Percentiles rank a stretch among this genome's conserved stretches.
Evolutionary conservation across 306 rosid genomes (phyloP).

Genomic region (Lupinus albus): DNA sequence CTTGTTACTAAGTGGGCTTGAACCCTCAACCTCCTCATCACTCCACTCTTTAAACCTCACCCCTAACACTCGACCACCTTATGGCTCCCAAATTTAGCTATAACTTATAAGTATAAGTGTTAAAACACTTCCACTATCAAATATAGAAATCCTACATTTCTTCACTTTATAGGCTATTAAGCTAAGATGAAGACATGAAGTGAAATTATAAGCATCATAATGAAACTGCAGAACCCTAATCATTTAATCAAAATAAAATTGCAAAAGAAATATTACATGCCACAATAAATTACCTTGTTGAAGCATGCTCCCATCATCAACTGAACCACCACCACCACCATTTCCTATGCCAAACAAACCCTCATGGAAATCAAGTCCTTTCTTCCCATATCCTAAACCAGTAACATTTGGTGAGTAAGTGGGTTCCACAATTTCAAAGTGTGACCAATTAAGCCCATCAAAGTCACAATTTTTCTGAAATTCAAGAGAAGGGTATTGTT

Average conservation of each 20-base stretch:
- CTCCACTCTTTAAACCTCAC: too few relatives aligned
- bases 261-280: neutral
- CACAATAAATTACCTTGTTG: slow-evolving; percentile 45
- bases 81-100: neutral
- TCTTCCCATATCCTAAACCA: slow-evolving; percentile 15
- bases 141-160: slow-evolving; percentile 13
- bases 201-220: slow-evolving; percentile 1
- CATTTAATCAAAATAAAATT: slow-evolving; percentile 21
- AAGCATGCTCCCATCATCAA: slow-evolving; percentile 32
- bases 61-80: too few relatives aligned
- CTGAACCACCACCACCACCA: slow-evolving; percentile 31
- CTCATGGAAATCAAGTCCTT: slow-evolving; percentile 30
- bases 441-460: slow-evolving; percentile 32
- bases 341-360: slow-evolving; percentile 32
- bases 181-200: neutral
- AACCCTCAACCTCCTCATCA: too few relatives aligned
- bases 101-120: slow-evolving; percentile 2
- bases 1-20: too few relatives aligned
- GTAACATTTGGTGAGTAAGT: slow-evolving; percentile 33
- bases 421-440: slow-evolving; percentile 23
- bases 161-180: slow-evolving; percentile 4
- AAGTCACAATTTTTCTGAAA: slow-evolving; percentile 36
- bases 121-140: slow-evolving; percentile 10
- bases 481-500: slow-evolving; percentile 35
- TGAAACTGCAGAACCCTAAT: neutral